Conservation (phyloP, 108 stramenopile genomes). For the Nitzschia palea region DNA sequence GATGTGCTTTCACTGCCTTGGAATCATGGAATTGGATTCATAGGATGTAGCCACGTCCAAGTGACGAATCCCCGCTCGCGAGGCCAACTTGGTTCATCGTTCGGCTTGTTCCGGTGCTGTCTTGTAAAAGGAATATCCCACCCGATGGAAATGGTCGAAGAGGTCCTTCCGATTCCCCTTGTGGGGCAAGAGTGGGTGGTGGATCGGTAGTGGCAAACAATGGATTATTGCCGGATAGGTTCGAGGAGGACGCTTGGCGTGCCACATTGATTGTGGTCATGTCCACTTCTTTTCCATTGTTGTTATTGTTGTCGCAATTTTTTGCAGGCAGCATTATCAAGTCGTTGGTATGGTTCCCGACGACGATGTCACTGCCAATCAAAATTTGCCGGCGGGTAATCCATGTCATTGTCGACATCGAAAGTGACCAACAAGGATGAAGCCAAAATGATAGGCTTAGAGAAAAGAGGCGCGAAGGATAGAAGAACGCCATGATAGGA, state of each 20-base stretch:
- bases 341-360: background rate
- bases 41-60: conserved; percentile 70
- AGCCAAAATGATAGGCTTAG: too few species aligned
- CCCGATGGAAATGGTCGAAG: conserved; percentile 51
- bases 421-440: too few species aligned
- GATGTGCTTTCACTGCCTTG: conserved; percentile 38
- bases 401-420: background rate
- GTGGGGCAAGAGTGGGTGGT: conserved; percentile 38
- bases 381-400: background rate
- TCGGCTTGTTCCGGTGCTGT: conserved; percentile 54
- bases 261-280: conserved; percentile 40
- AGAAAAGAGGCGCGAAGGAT: too few species aligned
- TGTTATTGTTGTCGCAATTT: too few species aligned
- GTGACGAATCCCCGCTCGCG: conserved; percentile 64
- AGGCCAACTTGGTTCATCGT: conserved; percentile 54
- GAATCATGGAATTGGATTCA: conserved; percentile 46
- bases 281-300: conserved; percentile 20
- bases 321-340: background rate
- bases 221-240: too few species aligned
- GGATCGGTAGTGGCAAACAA: conserved; percentile 36
- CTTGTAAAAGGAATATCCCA: conserved; percentile 82
- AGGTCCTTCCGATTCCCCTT: conserved; percentile 30
- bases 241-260: conserved; percentile 6
- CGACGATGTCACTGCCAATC: background rate
- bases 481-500: too few species aligned